Base-by-base conservation (phyloP, 2,329 filamentous ascomycete genomes). In the Nannizziopsis barbatae region DNA sequence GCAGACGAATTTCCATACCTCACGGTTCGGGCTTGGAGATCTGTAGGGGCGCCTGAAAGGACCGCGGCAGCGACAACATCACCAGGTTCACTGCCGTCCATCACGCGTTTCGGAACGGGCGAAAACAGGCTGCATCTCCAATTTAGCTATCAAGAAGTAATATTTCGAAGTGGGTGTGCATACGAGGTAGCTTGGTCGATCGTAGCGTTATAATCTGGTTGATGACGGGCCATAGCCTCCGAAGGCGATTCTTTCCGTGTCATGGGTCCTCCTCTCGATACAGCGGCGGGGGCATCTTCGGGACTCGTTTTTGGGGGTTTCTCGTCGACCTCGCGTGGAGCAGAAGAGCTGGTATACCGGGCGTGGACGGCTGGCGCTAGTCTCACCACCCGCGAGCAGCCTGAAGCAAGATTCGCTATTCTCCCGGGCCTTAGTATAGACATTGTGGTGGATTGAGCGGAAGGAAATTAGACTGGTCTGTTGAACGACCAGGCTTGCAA, bases 121-220 rank as follows among this genome's bases (percentile, higher is more conserved):
- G 90, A 95, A 69, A 86, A 98, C 62, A 80, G 81, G 52, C 90
- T 95, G 62, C 41, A 88, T 95, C 61, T 39, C 47, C 41, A 42
- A 35, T 50, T 50, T 41, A 50, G 44, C 38, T 53, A n/a, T 47
- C 20, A 27, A 47, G 7, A 31, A 22, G 35, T 22, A n/a, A 32
- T 27, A 20, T 45, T 38, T 42, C 10, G 17, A 5, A 14, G 14
- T 7, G 47, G 49, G 39, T 12, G 17, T 12, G 41, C 83, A 64
- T 77, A 95, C 89, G 89, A 95, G 56, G 87, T 93, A 54, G 85
- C 85, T 70, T 88, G 89, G 69, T 96, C 90, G 59, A 85, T 76
- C 44, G 81, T 81, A 38, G 83, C 83, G 56, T 77, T 76, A 66
- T 93, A 95, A 64, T 95, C 83, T 52, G 86, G 87, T 59, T 84